These are phyloP conservation scores for Fusarium setosum DNA, from an alignment of 2,329 filamentous ascomycete genomes.

Conservation along the genomic window DNA sequence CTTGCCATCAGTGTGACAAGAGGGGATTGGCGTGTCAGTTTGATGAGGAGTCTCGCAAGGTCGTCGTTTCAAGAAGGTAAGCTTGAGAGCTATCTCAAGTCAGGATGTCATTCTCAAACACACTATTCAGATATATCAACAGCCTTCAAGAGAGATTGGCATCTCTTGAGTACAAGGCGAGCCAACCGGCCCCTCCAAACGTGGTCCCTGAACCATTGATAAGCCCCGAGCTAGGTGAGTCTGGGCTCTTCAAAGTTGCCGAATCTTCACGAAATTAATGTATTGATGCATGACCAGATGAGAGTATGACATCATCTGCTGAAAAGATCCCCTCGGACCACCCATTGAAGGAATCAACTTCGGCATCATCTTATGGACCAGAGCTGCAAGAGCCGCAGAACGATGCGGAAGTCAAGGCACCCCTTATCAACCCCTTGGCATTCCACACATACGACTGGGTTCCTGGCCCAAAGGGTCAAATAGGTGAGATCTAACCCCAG, in stretches of 20 bases:
- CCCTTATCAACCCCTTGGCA: constrained; percentile 29
- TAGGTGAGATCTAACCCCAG: background rate
- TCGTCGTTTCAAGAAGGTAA: constrained; percentile 30
- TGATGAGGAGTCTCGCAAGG: constrained; percentile 28
- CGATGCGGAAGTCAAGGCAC: constrained; percentile 18
- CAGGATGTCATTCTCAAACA: background rate
- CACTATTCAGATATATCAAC: constrained; percentile 22
- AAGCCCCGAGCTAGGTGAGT: constrained; percentile 7
- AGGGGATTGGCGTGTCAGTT: constrained; percentile 18
- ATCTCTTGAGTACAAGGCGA: constrained; percentile 4
- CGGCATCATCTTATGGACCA: constrained; percentile 3
- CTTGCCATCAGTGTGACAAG: constrained; percentile 33
- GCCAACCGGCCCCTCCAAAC: background rate
- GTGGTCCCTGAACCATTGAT: background rate
- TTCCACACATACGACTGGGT: constrained; percentile 37
- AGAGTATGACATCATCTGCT: background rate
- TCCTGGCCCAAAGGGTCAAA: constrained; percentile 17
- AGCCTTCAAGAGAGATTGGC: constrained; percentile 26
- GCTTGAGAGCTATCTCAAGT: background rate
- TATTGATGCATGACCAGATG: background rate
- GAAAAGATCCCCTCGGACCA: background rate
- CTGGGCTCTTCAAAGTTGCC: background rate
- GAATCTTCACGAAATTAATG: too few relatives aligned
- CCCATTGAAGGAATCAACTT: background rate
- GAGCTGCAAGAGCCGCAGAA: background rate